A percentile compares a stretch with the other conserved stretches of the same genome.
Evolutionary conservation across 2,329 filamentous ascomycete species (phyloP).

Genomic region (Aureobasidium sp.): DNA sequence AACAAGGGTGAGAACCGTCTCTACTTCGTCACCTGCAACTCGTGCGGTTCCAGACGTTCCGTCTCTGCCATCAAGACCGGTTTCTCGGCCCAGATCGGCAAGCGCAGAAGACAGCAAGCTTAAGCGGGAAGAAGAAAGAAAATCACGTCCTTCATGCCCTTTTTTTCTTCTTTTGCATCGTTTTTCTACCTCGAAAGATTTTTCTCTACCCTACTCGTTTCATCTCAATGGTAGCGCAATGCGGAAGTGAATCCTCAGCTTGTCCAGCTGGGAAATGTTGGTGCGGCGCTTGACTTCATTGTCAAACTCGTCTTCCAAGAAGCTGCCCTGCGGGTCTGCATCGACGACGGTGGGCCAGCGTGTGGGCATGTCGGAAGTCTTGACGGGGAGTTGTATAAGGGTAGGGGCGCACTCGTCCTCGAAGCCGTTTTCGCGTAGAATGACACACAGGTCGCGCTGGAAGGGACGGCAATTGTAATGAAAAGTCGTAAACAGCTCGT

Average conservation of each 20-base stretch:
- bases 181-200: not conserved
- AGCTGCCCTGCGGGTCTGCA: not conserved
- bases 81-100: constrained; percentile 99
- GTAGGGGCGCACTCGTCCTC: constrained; percentile 29
- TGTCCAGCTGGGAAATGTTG: constrained; percentile 8
- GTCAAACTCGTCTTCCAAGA: constrained; percentile 1
- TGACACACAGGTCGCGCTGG: constrained; percentile 33
- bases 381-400: constrained; percentile 26
- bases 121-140: constrained; percentile 36
- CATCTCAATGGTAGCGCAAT: not conserved
- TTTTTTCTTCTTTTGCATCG: not conserved
- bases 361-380: constrained; percentile 12
- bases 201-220: not conserved
- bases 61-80: constrained; percentile 99
- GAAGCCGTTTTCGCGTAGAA: constrained; percentile 31
- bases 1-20: constrained; percentile 99
- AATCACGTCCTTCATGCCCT: not conserved
- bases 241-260: constrained; percentile 9
- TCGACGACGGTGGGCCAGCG: not conserved
- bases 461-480: constrained; percentile 32
- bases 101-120: constrained; percentile 89
- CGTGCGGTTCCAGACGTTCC: constrained; percentile 58
- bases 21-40: constrained; percentile 97
- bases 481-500: constrained; percentile 30
- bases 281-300: not conserved